These are phyloP conservation scores for Berberis thunbergii DNA, from an alignment of 164 flowering plant genomes.

Conservation along the genomic window DNA sequence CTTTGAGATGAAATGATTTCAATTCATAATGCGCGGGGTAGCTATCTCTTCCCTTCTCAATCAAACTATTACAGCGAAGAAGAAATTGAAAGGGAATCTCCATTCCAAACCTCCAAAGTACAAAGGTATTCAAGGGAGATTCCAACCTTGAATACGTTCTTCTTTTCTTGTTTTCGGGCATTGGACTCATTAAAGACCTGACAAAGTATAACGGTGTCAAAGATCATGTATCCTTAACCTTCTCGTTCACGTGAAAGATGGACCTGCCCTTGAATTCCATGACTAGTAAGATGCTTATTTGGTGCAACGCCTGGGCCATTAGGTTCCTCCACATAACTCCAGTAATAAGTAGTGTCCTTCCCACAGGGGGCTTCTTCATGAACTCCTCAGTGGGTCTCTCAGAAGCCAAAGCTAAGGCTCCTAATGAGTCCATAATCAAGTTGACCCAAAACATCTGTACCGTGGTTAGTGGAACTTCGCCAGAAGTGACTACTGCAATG, in stretches of 20 bases:
- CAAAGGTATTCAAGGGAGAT: neutral
- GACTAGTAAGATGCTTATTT: conserved; percentile 66
- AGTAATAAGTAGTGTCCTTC: conserved; percentile 76
- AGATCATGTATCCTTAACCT: conserved; percentile 68
- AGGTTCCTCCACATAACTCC: conserved; percentile 97
- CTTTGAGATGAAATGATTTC: too few species aligned
- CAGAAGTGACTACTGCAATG: conserved; percentile 51
- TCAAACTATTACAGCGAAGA: too few species aligned
- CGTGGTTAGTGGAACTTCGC: conserved; percentile 50
- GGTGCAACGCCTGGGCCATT: conserved; percentile 73
- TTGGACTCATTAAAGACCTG: conserved; percentile 46
- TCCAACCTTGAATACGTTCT: conserved; percentile 5
- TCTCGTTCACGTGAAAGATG: conserved; percentile 49
- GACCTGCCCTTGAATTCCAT: conserved; percentile 68
- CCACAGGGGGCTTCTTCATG: conserved; percentile 78
- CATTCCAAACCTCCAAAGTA: conserved; percentile 19
- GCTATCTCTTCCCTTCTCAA: too few species aligned
- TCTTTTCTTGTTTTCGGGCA: conserved; percentile 2
- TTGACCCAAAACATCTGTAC: conserved; percentile 71
- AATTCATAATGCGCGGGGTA: too few species aligned
- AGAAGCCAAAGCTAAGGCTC: conserved; percentile 62
- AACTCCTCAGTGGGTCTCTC: conserved; percentile 81
- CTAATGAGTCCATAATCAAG: conserved; percentile 59
- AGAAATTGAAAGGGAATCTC: conserved; percentile 15
- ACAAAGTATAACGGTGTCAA: conserved; percentile 83